Percentiles rank a stretch among this genome's conserved stretches.
Conservation (phyloP, 2,329 filamentous ascomycete genomes). For the Calonectria fujianensis region DNA sequence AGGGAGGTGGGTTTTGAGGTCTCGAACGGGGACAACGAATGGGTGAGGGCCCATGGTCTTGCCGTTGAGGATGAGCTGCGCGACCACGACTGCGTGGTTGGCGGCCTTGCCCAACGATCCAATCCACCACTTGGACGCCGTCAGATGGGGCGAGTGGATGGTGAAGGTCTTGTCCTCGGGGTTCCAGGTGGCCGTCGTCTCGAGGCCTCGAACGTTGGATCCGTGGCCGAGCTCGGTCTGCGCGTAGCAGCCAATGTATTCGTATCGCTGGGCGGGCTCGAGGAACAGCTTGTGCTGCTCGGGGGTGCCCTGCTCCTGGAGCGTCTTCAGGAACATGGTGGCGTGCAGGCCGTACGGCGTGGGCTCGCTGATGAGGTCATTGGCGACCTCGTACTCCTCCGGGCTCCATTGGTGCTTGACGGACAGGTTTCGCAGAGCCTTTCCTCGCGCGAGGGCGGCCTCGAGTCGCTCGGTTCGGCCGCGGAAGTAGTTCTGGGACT, state of each 20-base stretch:
- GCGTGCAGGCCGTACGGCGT: conserved; percentile 85
- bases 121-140: conserved; percentile 90
- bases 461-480: conserved; percentile 82
- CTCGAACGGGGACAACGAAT: conserved; percentile 85
- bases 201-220: conserved; percentile 83
- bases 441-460: conserved; percentile 80
- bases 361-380: conserved; percentile 82
- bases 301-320: conserved; percentile 82
- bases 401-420: conserved; percentile 80
- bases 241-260: conserved; percentile 86
- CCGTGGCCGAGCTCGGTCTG: conserved; percentile 89
- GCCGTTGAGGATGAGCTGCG: conserved; percentile 81
- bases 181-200: conserved; percentile 85
- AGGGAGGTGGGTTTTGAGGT: conserved; percentile 81
- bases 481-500: conserved; percentile 85
- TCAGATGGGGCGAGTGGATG: conserved; percentile 83
- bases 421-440: conserved; percentile 80
- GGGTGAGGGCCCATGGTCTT: conserved; percentile 84
- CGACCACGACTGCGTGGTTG: conserved; percentile 87
- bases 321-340: conserved; percentile 70
- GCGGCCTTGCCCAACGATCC: conserved; percentile 85
- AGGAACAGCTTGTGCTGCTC: conserved; percentile 85
- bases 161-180: conserved; percentile 83
- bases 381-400: conserved; percentile 79
- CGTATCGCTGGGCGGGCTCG: conserved; percentile 79